phyloP scores from a whole-genome alignment of 2,329 filamentous ascomycete species.

The Colletotrichum somersetense region DNA sequence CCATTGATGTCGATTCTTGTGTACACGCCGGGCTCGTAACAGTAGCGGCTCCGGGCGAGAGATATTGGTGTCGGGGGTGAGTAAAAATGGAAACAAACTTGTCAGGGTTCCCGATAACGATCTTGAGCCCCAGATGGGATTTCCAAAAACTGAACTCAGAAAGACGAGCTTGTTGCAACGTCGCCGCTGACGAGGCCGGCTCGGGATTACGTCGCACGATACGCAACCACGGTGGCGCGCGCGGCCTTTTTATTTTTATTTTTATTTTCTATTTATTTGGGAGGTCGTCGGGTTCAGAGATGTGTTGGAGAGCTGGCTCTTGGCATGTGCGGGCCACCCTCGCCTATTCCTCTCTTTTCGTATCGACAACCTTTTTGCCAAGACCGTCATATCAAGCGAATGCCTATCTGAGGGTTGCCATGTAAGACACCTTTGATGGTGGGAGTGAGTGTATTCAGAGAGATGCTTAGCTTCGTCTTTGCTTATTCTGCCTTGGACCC shows the following conservation, averaged over 20 bases:
- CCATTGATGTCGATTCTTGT: not conserved
- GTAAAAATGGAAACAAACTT: not conserved
- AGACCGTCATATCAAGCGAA: not conserved
- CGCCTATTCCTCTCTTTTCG: not conserved
- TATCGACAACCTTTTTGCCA: not conserved
- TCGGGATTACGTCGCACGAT: conserved; percentile 1
- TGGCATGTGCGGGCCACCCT: not conserved
- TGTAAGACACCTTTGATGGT: not conserved
- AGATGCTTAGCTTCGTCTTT: not conserved
- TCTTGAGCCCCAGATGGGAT: conserved; percentile 1
- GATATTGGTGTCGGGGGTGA: not conserved
- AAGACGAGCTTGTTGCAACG: conserved; percentile 29
- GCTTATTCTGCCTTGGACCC: not conserved
- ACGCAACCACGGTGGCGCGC: conserved; percentile 13
- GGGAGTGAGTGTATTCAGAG: not conserved
- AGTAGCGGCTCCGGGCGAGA: not conserved
- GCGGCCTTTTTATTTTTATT: no score
- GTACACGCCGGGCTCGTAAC: conserved; percentile 7
- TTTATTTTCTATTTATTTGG: no score
- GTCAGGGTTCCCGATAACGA: conserved; percentile 2
- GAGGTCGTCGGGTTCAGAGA: conserved; percentile 7
- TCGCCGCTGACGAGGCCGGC: conserved; percentile 19
- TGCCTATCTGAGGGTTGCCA: not conserved
- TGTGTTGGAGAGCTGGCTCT: not conserved
- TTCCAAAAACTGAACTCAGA: not conserved